Evolutionary conservation across 495 filamentous ascomycete genomes (phyloP), one percentile per base, ranked within the genome.

Genomic region (Podospora didyma): DNA sequence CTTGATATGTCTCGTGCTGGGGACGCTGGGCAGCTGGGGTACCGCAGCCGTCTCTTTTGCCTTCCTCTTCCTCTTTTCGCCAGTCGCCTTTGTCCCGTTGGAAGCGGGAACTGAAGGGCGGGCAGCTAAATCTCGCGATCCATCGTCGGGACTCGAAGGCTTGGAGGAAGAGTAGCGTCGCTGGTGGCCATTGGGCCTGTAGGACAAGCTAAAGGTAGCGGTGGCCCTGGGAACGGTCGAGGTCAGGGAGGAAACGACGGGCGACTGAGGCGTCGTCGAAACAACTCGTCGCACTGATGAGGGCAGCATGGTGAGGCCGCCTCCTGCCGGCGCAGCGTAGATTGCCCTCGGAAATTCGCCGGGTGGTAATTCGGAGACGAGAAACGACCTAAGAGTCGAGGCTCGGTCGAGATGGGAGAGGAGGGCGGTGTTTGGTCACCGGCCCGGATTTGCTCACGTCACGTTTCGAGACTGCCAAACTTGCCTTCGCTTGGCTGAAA

Each of bases 1-100:
- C 60, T 86, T 80, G 49, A 91, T 77, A 73, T 92, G 83, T 63
- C 89, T 85, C 42, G 90, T 96, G 59, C 86, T 89, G 47, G 90
- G 90, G 35, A 96, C 90, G 68, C 88, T 90, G 24, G 89, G 90
- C 28, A 92, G 80, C 61, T 75, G 77, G 26, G 72, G 71, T 44
- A 75, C 58, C 7, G 57, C 62, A 10, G 59, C n/a, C 39, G 61
- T 60, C 9, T 69, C 72, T 59, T 79, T 78, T 34, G 63, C 45
- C 65, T 79, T 77, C 49, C 68, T 63, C 67, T 69, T 73, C 54
- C 75, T 67, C 71, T 79, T 80, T 60, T 79, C 76, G 31, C 72
- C 66, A 41, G 66, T 58, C 22, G 70, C 54, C 53, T 75, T 77
- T 41, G 69, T 65, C 12, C 67, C 62, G 37, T 66, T 46, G 7